Conservation (phyloP, 2,329 filamentous ascomycete genomes). For the Cladosporium sphaerospermum region DNA sequence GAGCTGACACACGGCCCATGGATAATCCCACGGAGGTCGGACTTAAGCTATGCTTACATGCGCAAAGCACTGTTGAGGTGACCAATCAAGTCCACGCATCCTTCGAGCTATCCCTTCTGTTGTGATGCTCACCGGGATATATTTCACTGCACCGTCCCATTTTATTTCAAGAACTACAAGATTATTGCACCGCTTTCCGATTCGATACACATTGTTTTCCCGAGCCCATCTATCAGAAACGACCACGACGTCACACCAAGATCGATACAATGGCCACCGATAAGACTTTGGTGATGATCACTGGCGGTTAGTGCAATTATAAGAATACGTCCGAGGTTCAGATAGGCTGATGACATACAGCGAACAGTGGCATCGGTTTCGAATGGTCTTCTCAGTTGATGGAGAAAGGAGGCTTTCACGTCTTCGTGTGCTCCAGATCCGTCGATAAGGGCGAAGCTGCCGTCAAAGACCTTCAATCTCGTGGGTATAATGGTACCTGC, state of each 20-base stretch:
- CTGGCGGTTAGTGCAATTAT: not conserved
- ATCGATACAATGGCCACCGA: not conserved
- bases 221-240: no score
- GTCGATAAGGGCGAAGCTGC: constrained; percentile 45
- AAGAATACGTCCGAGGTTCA: not conserved
- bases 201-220: no score
- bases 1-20: no score
- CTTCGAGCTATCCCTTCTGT: no score
- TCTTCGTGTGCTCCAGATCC: constrained; percentile 49
- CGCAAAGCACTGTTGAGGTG: no score
- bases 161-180: no score
- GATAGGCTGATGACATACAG: constrained; percentile 19
- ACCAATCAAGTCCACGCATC: no score
- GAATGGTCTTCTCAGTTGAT: constrained; percentile 50
- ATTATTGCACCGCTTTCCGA: no score
- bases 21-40: no score
- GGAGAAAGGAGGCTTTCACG: constrained; percentile 40
- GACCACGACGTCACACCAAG: not conserved
- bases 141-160: no score
- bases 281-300: constrained; percentile 8
- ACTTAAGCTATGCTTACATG: no score
- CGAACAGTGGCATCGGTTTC: constrained; percentile 54
- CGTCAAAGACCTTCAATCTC: constrained; percentile 31
- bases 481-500: constrained; percentile 28
- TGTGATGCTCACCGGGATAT: no score